Evolutionary conservation across 1,284 basidiomycete species (phyloP).

Genomic region (Coniophora puteana): DNA sequence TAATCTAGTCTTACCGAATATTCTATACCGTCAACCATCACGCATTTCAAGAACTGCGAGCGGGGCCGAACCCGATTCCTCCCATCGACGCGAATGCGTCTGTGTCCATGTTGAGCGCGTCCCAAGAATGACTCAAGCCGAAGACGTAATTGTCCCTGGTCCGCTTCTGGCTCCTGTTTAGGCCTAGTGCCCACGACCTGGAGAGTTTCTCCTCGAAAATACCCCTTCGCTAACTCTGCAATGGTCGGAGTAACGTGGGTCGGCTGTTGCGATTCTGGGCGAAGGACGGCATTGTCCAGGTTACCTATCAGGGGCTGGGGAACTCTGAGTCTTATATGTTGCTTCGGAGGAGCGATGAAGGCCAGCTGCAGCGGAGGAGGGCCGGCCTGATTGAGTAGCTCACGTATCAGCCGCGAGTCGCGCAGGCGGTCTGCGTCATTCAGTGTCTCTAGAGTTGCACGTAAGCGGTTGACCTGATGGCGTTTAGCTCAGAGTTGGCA

Average conservation of each 20-base stretch:
- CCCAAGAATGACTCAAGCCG: background rate
- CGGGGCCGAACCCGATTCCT: constrained; percentile 22
- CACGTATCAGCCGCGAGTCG: constrained; percentile 16
- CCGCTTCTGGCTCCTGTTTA: constrained; percentile 17
- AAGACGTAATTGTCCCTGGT: background rate
- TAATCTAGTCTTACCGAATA: constrained; percentile 27
- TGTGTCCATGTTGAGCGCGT: constrained; percentile 1
- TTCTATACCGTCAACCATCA: constrained; percentile 23
- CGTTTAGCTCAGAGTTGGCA: constrained; percentile 12
- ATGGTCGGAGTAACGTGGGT: constrained; percentile 63
- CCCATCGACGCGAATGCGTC: constrained; percentile 15
- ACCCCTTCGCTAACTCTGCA: constrained; percentile 40
- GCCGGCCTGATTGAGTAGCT: constrained; percentile 13
- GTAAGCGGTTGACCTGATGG: too few relatives aligned
- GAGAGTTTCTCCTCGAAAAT: constrained; percentile 51
- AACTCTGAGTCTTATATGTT: background rate
- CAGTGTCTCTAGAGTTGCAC: constrained; percentile 23
- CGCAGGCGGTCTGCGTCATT: constrained; percentile 16
- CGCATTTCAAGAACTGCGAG: constrained; percentile 25
- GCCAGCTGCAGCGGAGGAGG: constrained; percentile 17
- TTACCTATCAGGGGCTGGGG: constrained; percentile 30
- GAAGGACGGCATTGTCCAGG: constrained; percentile 51
- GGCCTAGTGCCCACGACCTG: constrained; percentile 45
- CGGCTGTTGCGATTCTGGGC: constrained; percentile 28
- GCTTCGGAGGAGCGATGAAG: constrained; percentile 5